These are phyloP conservation scores for Globisporangium orthogonon DNA, from an alignment of 352 stramenopile genomes.

Conservation along the genomic window DNA sequence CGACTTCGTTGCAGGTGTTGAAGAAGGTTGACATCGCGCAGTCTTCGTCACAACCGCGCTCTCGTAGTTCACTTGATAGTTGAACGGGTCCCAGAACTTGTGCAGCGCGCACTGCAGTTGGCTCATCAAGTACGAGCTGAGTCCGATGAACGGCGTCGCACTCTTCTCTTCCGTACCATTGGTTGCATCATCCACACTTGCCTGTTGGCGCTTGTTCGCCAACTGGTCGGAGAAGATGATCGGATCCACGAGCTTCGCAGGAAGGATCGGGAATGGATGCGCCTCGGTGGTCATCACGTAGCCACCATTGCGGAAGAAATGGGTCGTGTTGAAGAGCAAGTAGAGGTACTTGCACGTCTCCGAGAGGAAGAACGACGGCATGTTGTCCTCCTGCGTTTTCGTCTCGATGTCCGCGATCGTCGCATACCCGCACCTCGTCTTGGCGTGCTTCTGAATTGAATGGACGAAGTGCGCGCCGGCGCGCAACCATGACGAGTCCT, in stretches of 20 bases:
- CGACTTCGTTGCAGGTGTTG: background rate
- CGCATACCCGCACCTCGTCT: slow-evolving; percentile 92
- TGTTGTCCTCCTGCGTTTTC: slow-evolving; percentile 91
- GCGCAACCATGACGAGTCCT: slow-evolving; percentile 74
- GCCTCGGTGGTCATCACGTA: slow-evolving; percentile 97
- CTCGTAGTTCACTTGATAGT: slow-evolving; percentile 60
- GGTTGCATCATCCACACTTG: background rate
- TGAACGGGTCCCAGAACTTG: slow-evolving; percentile 46
- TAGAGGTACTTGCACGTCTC: slow-evolving; percentile 99
- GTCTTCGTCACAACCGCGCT: slow-evolving; percentile 39
- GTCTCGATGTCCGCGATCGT: slow-evolving; percentile 83
- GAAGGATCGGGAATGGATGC: slow-evolving; percentile 89
- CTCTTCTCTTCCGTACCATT: background rate
- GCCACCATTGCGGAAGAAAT: slow-evolving; percentile 83
- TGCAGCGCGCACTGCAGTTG: slow-evolving; percentile 29
- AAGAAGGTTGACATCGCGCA: slow-evolving; percentile 21
- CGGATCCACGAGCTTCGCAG: slow-evolving; percentile 32
- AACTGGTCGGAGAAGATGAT: slow-evolving; percentile 27
- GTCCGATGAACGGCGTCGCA: slow-evolving; percentile 12
- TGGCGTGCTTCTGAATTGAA: slow-evolving; percentile 88
- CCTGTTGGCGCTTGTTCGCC: background rate
- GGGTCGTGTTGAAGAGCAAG: slow-evolving; percentile 91
- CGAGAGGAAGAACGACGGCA: slow-evolving; percentile 98
- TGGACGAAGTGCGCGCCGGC: slow-evolving; percentile 77
- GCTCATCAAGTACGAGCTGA: slow-evolving; percentile 10